phyloP scores from a whole-genome alignment of 345 rosid species.

The Euphorbia peplus region DNA sequence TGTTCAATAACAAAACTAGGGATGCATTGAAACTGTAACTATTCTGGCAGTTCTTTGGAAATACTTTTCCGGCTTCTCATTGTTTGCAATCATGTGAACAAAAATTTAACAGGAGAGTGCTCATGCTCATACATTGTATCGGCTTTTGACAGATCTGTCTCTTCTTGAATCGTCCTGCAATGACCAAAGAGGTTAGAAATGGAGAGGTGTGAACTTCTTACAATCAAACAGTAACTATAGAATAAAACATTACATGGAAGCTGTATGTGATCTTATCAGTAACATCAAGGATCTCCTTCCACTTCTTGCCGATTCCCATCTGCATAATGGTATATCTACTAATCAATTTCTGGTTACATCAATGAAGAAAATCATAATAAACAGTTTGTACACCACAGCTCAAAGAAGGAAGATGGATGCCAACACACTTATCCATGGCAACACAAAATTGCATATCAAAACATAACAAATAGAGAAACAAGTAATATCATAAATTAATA shows the following conservation, averaged over 20 bases:
- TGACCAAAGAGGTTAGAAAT: slow-evolving; percentile 15
- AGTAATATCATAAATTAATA: too few species aligned
- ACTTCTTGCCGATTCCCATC: slow-evolving; percentile 92
- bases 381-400: too few species aligned
- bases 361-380: background rate
- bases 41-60: slow-evolving; percentile 1
- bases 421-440: too few species aligned
- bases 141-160: slow-evolving; percentile 48
- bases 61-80: slow-evolving; percentile 2
- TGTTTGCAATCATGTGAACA: background rate
- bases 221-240: slow-evolving; percentile 3
- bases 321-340: slow-evolving; percentile 18
- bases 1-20: background rate
- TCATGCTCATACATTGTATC: slow-evolving; percentile 73
- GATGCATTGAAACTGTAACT: background rate
- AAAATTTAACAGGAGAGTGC: background rate
- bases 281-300: slow-evolving; percentile 82
- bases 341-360: background rate
- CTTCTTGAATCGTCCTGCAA: slow-evolving; percentile 79
- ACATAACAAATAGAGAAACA: too few species aligned
- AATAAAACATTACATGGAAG: slow-evolving; percentile 57
- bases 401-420: too few species aligned
- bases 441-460: too few species aligned
- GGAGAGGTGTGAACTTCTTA: background rate
- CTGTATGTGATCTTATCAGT: slow-evolving; percentile 72